Base-by-base conservation (phyloP, 1,284 basidiomycete species). In the Puccinia coronata region DNA sequence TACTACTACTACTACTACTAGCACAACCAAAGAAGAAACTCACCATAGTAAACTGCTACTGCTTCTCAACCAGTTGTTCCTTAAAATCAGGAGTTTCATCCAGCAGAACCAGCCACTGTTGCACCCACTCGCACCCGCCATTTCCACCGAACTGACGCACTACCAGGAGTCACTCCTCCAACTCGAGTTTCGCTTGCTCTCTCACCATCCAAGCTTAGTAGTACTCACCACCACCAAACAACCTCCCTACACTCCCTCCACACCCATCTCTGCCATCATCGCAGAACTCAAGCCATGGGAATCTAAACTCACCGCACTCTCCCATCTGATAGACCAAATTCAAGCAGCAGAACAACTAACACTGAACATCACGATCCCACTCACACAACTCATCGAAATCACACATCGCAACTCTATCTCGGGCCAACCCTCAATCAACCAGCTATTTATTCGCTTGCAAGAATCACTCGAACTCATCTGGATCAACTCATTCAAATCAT, bases 131-230 rank as follows among this genome's bases (percentile, higher is more conserved):
- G n/a, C n/a, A n/a, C n/a, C n/a, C n/a, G 34, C 55, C 49, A 34
- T 76, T 20, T 3, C 6, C 28, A n/a, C n/a, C 34, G 53, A 59
- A 49, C 67, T 80, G 0, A 20, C 11, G 11, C 0, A 16, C 9
- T 80, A 80, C 39, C 34, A 71, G 25, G 12, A 53, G 6, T 16
- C 41, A 25, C n/a, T 80, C 11, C 28, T 69, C 34, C 12, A 71
- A 14, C 31, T 80, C 23, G 77, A 80, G 49, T 34, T 31, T 14
- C 59, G 49, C 43, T 47, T 80, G 43, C 47, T 80, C n/a, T 28
- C 67, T 12, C 53, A 80, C 53, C 77, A 80, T 63, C 67, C 77
- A n/a, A n/a, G n/a, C n/a, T n/a, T n/a, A n/a, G n/a, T n/a, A n/a
- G n/a, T n/a, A n/a, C 6, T 39, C 51, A 28, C 34, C 72, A 28